Evolutionary conservation across 257 asterid genomes (phyloP).

Genomic region (Capsicum pubescens): DNA sequence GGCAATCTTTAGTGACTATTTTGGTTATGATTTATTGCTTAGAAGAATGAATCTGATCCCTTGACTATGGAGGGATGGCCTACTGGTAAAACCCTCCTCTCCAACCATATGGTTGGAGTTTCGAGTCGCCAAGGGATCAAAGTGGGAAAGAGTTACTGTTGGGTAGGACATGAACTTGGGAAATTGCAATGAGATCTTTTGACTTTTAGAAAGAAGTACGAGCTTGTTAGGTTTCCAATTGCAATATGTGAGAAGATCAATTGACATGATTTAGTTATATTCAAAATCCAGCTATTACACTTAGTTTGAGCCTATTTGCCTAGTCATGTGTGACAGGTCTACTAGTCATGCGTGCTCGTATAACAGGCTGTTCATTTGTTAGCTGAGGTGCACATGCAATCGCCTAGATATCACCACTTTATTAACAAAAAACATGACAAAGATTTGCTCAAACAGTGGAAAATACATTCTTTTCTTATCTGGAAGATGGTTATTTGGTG

Average conservation of each 20-base stretch:
- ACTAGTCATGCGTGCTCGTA: background rate
- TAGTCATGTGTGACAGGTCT: background rate
- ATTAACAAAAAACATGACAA: background rate
- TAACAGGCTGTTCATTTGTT: background rate
- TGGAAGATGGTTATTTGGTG: background rate
- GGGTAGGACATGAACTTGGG: background rate
- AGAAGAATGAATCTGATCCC: background rate
- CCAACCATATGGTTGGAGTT: background rate
- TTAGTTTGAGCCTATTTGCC: background rate
- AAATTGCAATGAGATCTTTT: background rate
- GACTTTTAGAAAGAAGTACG: conserved; percentile 16
- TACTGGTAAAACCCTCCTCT: background rate
- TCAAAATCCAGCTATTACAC: background rate
- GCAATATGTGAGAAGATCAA: background rate
- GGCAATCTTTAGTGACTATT: background rate
- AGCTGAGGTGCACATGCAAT: background rate
- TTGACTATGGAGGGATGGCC: background rate
- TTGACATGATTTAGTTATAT: background rate
- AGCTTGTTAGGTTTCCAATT: background rate
- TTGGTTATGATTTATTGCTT: conserved; percentile 3
- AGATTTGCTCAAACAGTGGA: background rate
- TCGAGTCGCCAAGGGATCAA: background rate
- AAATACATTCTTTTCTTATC: background rate
- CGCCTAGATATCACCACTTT: background rate
- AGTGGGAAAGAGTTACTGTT: conserved; percentile 15